These are phyloP conservation scores for Hypomyces rosellus DNA, from an alignment of 2,329 filamentous ascomycete species.

Conservation along the genomic window DNA sequence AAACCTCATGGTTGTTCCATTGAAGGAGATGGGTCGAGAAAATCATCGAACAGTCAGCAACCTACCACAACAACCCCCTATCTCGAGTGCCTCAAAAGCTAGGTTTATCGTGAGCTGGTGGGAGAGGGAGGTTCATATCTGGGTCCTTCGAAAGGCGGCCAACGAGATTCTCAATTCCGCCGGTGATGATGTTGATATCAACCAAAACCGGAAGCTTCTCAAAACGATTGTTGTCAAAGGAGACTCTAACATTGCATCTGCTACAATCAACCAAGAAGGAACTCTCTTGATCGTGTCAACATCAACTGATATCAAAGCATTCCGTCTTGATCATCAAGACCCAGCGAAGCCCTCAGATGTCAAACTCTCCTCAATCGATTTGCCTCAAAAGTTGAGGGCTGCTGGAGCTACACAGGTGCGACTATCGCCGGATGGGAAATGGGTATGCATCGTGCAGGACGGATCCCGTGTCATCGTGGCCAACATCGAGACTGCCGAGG, in stretches of 20 bases:
- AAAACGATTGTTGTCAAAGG: slow-evolving; percentile 64
- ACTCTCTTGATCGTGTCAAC: slow-evolving; percentile 73
- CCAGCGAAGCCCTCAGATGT: slow-evolving; percentile 51
- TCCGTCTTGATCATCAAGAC: slow-evolving; percentile 54
- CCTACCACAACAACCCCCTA: slow-evolving; percentile 69
- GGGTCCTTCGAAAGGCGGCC: slow-evolving; percentile 51
- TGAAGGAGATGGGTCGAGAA: slow-evolving; percentile 69
- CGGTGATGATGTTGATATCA: slow-evolving; percentile 36
- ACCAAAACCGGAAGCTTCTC: slow-evolving; percentile 57
- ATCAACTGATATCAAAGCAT: slow-evolving; percentile 67
- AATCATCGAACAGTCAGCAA: slow-evolving; percentile 76
- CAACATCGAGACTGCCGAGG: slow-evolving; percentile 17
- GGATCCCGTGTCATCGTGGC: slow-evolving; percentile 52
- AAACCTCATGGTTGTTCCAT: slow-evolving; percentile 71
- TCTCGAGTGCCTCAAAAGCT: slow-evolving; percentile 65
- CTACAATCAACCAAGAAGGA: slow-evolving; percentile 64
- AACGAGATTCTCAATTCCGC: slow-evolving; percentile 37
- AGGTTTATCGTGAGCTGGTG: slow-evolving; percentile 86
- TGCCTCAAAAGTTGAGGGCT: slow-evolving; percentile 50
- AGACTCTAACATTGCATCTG: slow-evolving; percentile 77
- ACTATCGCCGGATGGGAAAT: slow-evolving; percentile 64
- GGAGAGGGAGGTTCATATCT: slow-evolving; percentile 81
- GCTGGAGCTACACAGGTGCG: slow-evolving; percentile 63
- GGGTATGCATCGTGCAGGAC: slow-evolving; percentile 60
- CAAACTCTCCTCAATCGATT: slow-evolving; percentile 62